Evolutionary conservation across 345 rosid species (phyloP), one percentile per base, ranked within the genome.

Genomic region (Cochlearia excelsa): DNA sequence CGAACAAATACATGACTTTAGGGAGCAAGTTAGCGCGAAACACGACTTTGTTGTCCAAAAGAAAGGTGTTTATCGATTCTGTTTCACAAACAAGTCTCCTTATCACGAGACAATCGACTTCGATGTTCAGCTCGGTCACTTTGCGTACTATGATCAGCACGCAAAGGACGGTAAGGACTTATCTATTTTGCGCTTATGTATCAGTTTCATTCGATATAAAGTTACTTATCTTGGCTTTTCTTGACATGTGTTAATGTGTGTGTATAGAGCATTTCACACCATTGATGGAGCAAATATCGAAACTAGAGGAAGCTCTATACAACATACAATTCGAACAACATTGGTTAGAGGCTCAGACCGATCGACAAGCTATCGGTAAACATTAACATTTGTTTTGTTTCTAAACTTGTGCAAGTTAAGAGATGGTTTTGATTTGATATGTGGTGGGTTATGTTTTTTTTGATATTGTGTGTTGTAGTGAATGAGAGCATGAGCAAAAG

Each of bases 301-400:
- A 73, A 68, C 46, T 83, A 41, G 85, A 81, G 71, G 89, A 84
- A 37, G 87, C 87, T 35, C 85, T 84, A 42, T 78, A 78, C 79
- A 78, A 78, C 73, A 81, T 87, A 65, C 92, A 82, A 30, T 87
- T 87, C 42, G 84, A 87, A 51, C 89, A 85, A 65, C 92, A 80
- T 63, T 87, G 92, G 89, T 60, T 87, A 51, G 87, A 81, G 73
- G 92, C 92, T 67, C 95, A 85, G 75, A 81, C 84, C 1, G 82
- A 83, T 53, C 81, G 86, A 48, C 95, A 87, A 69, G 82, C 82
- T 7, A 61, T 81, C 40, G 79, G 92, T 80, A 78, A 16, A 69
- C 43, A 7, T 26, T 48, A 16, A 16, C 23, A 16, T 16, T 16
- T 16, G 23, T 16, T 16, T 16, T 16, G 23, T 16, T 16, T 16